Conservation (phyloP, 2,329 filamentous ascomycete genomes). For the Didymella segeticola region DNA sequence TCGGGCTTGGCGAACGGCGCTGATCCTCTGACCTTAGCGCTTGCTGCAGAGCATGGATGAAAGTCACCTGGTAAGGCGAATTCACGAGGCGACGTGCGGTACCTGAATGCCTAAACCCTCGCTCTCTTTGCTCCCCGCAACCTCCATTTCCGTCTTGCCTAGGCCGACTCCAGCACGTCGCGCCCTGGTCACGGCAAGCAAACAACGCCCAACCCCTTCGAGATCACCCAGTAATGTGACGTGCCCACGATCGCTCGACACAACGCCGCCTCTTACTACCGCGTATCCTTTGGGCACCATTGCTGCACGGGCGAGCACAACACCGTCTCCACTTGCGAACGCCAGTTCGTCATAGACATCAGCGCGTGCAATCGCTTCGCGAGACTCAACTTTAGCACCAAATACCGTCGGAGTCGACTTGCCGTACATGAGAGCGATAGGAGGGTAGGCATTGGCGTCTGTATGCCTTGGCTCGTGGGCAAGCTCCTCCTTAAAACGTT, state of each 20-base stretch:
- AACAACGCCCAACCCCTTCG: constrained; percentile 76
- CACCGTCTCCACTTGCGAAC: constrained; percentile 87
- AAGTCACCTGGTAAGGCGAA: neutral
- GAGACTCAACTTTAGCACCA: constrained; percentile 74
- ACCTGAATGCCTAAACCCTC: constrained; percentile 5
- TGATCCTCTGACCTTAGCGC: neutral
- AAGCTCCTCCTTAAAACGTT: constrained; percentile 78
- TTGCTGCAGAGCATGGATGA: neutral
- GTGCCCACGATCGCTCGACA: constrained; percentile 84
- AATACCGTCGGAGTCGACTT: constrained; percentile 87
- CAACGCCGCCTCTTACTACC: constrained; percentile 73
- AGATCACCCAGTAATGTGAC: constrained; percentile 86
- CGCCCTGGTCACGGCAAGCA: constrained; percentile 72
- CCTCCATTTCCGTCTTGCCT: constrained; percentile 70
- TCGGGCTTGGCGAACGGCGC: neutral
- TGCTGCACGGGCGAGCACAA: constrained; percentile 82
- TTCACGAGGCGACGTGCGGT: neutral
- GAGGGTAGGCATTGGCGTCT: constrained; percentile 77
- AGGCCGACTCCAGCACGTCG: constrained; percentile 77
- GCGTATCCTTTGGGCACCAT: constrained; percentile 85
- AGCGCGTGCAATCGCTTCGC: constrained; percentile 74
- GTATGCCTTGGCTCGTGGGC: constrained; percentile 66
- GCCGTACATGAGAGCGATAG: constrained; percentile 81
- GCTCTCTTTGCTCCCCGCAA: constrained; percentile 49
- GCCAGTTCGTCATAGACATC: constrained; percentile 87